Evolutionary conservation across 495 filamentous ascomycete species (phyloP), one percentile per base, ranked within the genome.

Genomic region (Xylaria grammica): DNA sequence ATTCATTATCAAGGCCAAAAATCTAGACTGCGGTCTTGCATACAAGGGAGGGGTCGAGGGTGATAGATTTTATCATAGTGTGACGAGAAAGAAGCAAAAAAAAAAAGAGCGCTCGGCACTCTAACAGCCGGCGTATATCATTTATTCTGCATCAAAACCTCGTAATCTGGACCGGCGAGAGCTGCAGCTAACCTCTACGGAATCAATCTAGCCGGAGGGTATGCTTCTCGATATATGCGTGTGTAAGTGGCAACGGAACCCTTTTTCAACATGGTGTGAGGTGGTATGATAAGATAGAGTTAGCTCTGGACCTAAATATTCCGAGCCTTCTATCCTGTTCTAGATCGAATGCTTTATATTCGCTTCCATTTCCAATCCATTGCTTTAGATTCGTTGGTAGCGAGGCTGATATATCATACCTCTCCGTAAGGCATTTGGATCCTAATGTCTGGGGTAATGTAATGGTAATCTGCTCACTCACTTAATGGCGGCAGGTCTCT

Each of bases 61-160:
- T 36, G 5, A 36, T 4, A 36, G 32, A 11, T 36, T 11, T 36
- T 11, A n/a, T n/a, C n/a, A n/a, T n/a, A 11, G 32, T 36, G 11
- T 36, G 4, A 36, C 32, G 11, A 36, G 32, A 36, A n/a, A 42
- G 15, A 42, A 42, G 40, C 40, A 42, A 42, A 17, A 7, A 3
- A 11, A 42, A 42, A 17, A 7, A 3, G 3, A 17, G 40, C 7
- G 7, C 13, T 17, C 40, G 8, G 13, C 40, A 42, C 40, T 42
- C 5, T 3, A 3, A 10, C 40, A 42, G 11, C 11, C 11, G n/a
- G 32, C 32, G 32, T 36, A 36, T 36, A n/a, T 27, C 20, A 22
- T 55, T 26, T 1, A 54, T 7, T 27, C 49, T 34, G 51, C 51
- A 53, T 20, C 51, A 4, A 56, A 26, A 56, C 22, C 52, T 56